Base-by-base conservation (phyloP, 108 stramenopile species). In the Pseudonitzschia pungens region DNA sequence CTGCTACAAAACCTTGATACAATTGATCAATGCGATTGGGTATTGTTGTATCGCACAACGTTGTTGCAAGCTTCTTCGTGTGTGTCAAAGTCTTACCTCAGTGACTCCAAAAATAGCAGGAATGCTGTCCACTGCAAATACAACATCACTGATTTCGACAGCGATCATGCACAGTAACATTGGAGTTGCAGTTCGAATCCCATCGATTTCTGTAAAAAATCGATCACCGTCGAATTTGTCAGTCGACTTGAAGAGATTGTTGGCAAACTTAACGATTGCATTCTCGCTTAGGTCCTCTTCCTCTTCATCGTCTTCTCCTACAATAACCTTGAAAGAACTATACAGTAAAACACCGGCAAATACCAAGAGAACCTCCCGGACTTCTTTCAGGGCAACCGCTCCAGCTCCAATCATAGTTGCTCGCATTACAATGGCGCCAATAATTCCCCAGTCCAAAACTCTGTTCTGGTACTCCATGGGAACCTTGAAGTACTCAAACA, bases 91-190 rank as follows among this genome's bases (percentile, higher is more conserved):
- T 70, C 90, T 86, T 77, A 93, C 92, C 75, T 83, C 85, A n/a
- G 95, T 94, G 0, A 98, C 95, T 50, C 96, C 97, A 76, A 97
- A 94, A 11, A 96, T 96, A 27, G 98, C 97, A 11, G 98, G 98
- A 68, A 98, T 95, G 65, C 92, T 96, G 60, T 97, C 96, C 27
- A 97, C 94, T 12, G 97, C 98, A 82, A 98, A 98, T 9, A 97
- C 94, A 45, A 98, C 87, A 81, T 98, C 98, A 72, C 87, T 89
- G 29, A 97, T 86, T 84, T 98, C 98, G 22, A 98, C 85, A 43
- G 96, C 94, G 28, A 97, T 79, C 86, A 97, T 83, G 69, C 97
- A 97, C 54, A 97, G 84, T 58, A 98, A 86, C 67, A 98, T 73
- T 1, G 98, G 97, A 10, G 98, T 98, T 15, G 97, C 96, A 32